Evolutionary conservation across 768 basidiomycete species (phyloP), one percentile per base, ranked within the genome.

Genomic region (Tricholoma terreum): DNA sequence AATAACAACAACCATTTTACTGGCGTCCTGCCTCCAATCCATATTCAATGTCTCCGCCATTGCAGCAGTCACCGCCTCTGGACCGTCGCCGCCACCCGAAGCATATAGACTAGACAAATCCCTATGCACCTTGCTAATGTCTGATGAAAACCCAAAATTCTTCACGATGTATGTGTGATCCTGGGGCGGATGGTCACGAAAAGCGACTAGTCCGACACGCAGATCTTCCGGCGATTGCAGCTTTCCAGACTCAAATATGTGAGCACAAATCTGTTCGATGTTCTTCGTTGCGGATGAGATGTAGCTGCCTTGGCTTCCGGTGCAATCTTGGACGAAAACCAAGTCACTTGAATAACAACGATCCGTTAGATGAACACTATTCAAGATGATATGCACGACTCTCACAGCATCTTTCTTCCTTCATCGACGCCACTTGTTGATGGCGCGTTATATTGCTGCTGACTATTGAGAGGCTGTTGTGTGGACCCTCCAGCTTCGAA

Each of bases 131-230:
- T 90, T 83, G 65, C 82, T 79, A 63, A 96, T 94, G 68, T 96
- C 90, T 10, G 92, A 92, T 21, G 94, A 90, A 74, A 98, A 98
- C 2, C 91, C 92, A 79, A 94, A 93, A 69, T 90, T 94, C 78
- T 90, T 93, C 66, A 87, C 88, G 60, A 98, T 77, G 70, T 94
- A 98, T 55, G 94, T 94, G 66, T 92, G 92, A 69, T 98, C 95
- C 75, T 98, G 95, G 14, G 95, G 95, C 22, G 95, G 95, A 68
- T 98, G 93, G 75, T 98, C 95, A 59, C 96, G 85, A 75, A 95
- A 98, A 40, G 94, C 94, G 62, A 98, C 80, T 50, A 98, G 82
- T 57, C 95, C 97, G 38, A 98, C 86, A 60, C 93, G 85, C 19
- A 96, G 83, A 71, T 97, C 95, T 66, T 96, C 94, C 45, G 78